Percentiles rank a stretch among this genome's conserved stretches.
Conservation (phyloP, 345 rosid genomes). For the Lepidium aucheri region DNA sequence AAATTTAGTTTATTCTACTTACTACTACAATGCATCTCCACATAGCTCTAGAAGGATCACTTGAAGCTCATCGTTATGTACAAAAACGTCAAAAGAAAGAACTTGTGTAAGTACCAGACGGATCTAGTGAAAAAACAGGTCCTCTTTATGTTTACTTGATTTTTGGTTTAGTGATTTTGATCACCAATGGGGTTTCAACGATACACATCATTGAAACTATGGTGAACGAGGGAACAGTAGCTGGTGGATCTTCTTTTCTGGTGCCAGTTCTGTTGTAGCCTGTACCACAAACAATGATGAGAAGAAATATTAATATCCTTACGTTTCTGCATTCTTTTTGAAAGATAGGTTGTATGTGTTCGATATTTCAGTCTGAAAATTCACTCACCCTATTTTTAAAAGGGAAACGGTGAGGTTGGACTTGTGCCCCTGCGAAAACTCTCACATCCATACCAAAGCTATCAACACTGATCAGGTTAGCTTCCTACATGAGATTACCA, state of each 20-base stretch:
- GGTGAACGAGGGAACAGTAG: slow-evolving; percentile 74
- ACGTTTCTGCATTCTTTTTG: not conserved
- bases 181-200: not conserved
- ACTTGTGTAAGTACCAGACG: slow-evolving; percentile 15
- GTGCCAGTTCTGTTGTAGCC: slow-evolving; percentile 65
- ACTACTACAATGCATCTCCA: slow-evolving; percentile 9
- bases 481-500: slow-evolving; percentile 38
- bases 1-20: not conserved
- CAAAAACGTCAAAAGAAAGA: slow-evolving; percentile 21
- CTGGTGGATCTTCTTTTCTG: slow-evolving; percentile 82
- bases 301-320: not conserved
- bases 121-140: slow-evolving; percentile 13
- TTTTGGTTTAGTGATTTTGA: not conserved
- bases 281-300: slow-evolving; percentile 18
- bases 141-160: not conserved
- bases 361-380: not conserved
- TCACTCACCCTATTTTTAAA: slow-evolving; percentile 73
- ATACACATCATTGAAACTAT: slow-evolving; percentile 20
- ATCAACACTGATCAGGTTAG: slow-evolving; percentile 73
- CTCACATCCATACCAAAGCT: slow-evolving; percentile 93
- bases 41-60: slow-evolving; percentile 5
- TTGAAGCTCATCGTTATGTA: slow-evolving; percentile 22
- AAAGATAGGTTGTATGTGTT: not conserved
- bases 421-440: slow-evolving; percentile 57
- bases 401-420: slow-evolving; percentile 84